Conservation (phyloP, 208 protist species). For the Porcisia hertigi region DNA sequence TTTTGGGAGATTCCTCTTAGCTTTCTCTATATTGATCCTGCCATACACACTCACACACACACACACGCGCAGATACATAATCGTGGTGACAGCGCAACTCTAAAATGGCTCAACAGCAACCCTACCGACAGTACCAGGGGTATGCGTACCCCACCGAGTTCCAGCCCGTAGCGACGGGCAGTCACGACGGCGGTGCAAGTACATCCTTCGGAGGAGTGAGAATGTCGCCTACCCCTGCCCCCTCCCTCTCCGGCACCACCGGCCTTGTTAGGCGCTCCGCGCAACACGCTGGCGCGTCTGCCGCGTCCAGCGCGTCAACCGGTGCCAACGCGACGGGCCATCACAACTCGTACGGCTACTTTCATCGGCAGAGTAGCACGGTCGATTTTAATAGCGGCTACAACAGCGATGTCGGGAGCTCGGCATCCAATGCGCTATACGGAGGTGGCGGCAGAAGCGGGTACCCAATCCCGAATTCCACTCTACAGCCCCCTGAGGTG, state of each 20-base stretch:
- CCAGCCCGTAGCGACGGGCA: neutral
- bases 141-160: constrained; percentile 31
- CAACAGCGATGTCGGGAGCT: constrained; percentile 46
- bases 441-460: constrained; percentile 4
- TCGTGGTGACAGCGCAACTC: neutral
- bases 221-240: neutral
- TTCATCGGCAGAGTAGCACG: constrained; percentile 43
- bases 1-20: too few relatives aligned
- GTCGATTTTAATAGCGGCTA: constrained; percentile 44
- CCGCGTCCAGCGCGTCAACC: neutral
- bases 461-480: neutral
- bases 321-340: constrained; percentile 5
- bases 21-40: neutral
- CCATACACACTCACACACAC: neutral
- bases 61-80: neutral
- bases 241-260: constrained; percentile 12
- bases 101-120: constrained; percentile 1
- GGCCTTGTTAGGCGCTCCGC: constrained; percentile 36
- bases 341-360: constrained; percentile 45
- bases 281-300: constrained; percentile 14
- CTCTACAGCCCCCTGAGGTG: constrained; percentile 7
- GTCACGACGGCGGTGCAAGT: constrained; percentile 1
- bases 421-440: constrained; percentile 17
- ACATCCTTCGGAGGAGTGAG: constrained; percentile 17
- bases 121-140: constrained; percentile 18